Conservation (phyloP, 1,139 yeast species). For the Magnusiomyces suaveolens region DNA sequence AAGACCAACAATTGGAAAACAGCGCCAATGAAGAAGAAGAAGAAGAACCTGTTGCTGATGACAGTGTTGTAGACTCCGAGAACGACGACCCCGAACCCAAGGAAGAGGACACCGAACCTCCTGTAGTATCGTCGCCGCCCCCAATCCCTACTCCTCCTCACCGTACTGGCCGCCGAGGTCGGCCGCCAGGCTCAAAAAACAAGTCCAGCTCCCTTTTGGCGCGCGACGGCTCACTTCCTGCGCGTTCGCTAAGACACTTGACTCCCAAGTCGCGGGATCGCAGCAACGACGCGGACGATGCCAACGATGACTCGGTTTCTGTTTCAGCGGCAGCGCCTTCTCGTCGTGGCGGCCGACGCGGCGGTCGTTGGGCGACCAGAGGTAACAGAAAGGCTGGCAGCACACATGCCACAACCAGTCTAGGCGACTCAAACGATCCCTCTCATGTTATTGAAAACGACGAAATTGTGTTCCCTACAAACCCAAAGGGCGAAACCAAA, state of each 20-base stretch:
- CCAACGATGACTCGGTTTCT: slow-evolving; percentile 12
- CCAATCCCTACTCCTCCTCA: slow-evolving; percentile 1
- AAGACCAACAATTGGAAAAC: not conserved
- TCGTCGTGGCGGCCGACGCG: slow-evolving; percentile 20
- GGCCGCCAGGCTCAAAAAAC: slow-evolving; percentile 30
- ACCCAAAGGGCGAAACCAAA: slow-evolving; percentile 70
- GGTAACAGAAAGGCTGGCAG: slow-evolving; percentile 20
- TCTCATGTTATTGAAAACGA: slow-evolving; percentile 55
- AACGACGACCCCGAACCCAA: not conserved
- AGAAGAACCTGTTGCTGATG: not conserved
- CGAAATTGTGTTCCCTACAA: slow-evolving; percentile 73
- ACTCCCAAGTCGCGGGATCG: slow-evolving; percentile 8
- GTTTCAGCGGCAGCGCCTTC: slow-evolving; percentile 16
- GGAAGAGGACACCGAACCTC: not conserved
- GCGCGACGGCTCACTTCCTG: slow-evolving; percentile 9
- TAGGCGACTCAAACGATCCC: slow-evolving; percentile 37
- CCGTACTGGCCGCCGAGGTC: slow-evolving; percentile 26
- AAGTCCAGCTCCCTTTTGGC: not conserved
- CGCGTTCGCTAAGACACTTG: slow-evolving; percentile 13
- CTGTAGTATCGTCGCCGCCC: not conserved
- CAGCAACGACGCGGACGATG: slow-evolving; percentile 18
- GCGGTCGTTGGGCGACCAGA: slow-evolving; percentile 20
- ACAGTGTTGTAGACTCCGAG: not conserved
- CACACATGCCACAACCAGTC: slow-evolving; percentile 18
- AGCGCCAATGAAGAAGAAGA: no score